Percentiles rank a stretch among this genome's conserved stretches.
These are phyloP conservation scores for Tephrocybe sp. DNA, from an alignment of 768 basidiomycete species.

Conservation along the genomic window DNA sequence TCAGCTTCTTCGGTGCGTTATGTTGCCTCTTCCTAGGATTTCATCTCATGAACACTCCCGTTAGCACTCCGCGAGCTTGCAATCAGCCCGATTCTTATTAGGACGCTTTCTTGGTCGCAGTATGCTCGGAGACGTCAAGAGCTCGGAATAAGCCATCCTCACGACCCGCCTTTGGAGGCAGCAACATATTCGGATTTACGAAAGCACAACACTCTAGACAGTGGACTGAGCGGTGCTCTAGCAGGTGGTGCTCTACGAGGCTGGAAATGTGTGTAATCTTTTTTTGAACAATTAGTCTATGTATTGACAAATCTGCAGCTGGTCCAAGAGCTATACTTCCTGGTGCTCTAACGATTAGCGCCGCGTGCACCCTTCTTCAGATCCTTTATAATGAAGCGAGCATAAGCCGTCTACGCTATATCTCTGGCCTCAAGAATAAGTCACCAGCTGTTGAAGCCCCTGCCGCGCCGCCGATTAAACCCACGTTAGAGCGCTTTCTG, in stretches of 20 bases:
- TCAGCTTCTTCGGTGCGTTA: conserved; percentile 76
- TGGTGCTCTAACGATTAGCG: conserved; percentile 59
- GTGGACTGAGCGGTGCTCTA: conserved; percentile 67
- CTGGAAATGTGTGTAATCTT: conserved; percentile 49
- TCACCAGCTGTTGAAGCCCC: conserved; percentile 16
- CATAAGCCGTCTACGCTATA: conserved; percentile 57
- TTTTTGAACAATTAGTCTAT: background rate
- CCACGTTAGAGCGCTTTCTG: conserved; percentile 42
- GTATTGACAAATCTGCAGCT: conserved; percentile 41
- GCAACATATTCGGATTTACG: conserved; percentile 56
- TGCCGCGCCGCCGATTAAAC: conserved; percentile 4
- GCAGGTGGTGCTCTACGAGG: conserved; percentile 62
- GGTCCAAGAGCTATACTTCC: conserved; percentile 57
- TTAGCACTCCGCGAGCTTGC: conserved; percentile 75
- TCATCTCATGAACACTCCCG: too few relatives aligned
- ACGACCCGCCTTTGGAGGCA: conserved; percentile 5
- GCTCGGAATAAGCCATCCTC: conserved; percentile 18
- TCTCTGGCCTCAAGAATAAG: conserved; percentile 37
- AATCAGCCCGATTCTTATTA: conserved; percentile 62
- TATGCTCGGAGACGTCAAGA: conserved; percentile 43
- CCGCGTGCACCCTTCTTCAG: conserved; percentile 64
- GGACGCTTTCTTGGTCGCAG: conserved; percentile 43
- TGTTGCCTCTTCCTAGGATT: background rate
- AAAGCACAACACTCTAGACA: conserved; percentile 63
- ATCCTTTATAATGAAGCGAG: conserved; percentile 68